Base-by-base conservation (phyloP, 768 basidiomycete species). In the Fistulinella prunicolor region DNA sequence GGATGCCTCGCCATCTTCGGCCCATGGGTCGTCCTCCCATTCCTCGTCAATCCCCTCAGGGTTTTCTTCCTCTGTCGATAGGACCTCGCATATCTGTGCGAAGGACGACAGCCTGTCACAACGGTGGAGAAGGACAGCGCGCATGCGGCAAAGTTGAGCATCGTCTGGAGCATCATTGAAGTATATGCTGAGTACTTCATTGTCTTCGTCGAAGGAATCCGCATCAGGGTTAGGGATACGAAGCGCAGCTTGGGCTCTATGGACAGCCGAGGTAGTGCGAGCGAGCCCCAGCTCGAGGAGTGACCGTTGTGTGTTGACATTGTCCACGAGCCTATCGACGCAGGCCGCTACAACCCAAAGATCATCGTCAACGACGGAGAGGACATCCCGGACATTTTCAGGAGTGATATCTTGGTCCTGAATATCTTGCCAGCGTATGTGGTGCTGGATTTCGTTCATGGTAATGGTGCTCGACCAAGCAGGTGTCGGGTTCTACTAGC, bases 291-390 rank as follows among this genome's bases (percentile, higher is more conserved):
- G 63, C 30, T 80, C 71, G 21, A 91, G 72, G 23, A 93, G 70
- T 9, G 71, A 70, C 42, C 73, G 73, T 54, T 90, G 83, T 13
- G 80, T 65, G 44, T 62, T 63, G 19, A 75, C 68, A 61, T 82
- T 72, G 51, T 85, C 72, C n/a, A 85, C 68, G 21, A 85, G 65
- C 47, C 85, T 75, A 69, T 90, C 88, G 21, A 74, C 70, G 56
- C 81, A 86, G 3, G 89, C 87, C n/a, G 85, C 80, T 30, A 76
- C 77, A 14, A 83, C 84, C 89, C 89, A 93, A 9, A 83, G 67
- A 64, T 93, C 85, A 58, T 91, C 82, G 35, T 70, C 66, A 34
- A 86, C 68, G 20, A 69, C 57, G 9, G 64, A 69, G 17, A 94
- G 75, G 17, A 74, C 58, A 20, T 77, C 59, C 20, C 70, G 65